Evolutionary conservation across 2,329 filamentous ascomycete genomes (phyloP), one percentile per base, ranked within the genome.

Genomic region (Neonectria magnoliae): DNA sequence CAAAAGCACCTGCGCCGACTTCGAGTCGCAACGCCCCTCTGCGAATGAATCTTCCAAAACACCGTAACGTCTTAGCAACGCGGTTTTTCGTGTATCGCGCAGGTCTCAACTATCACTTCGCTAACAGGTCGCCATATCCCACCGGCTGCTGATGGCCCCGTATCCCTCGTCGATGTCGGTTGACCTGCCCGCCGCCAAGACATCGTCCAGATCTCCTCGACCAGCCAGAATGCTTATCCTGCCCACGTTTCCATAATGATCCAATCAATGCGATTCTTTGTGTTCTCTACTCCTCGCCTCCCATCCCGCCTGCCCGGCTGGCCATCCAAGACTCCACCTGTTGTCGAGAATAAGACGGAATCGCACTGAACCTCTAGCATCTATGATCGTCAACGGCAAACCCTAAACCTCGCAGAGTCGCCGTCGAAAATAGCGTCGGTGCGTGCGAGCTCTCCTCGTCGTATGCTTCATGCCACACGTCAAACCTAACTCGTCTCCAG

Each of bases 231-330:
- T 57, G 36, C 50, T 29, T 47, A 29, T 57, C 33, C 52, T 10
- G 62, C 54, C 62, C 65, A 65, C 62, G 65, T 67, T 67, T 61
- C 54, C 54, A 29, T 25, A 16, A 36, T 6, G 13, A n/a, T n/a
- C 13, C 33, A 36, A 14, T 18, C 10, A 25, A 18, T 5, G 13
- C n/a, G 22, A 16, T 27, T 48, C 13, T 29, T 9, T 22, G 36
- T 7, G 11, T 31, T 44, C 18, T 47, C 41, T 42, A 9, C 29
- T 45, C 18, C 42, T 18, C 20, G 18, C 14, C 33, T 36, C 33
- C 33, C 14, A 7, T 36, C 33, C 16, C 14, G 13, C 14, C 13
- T 36, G 5, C 9, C 29, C 33, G 33, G 33, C 2, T 36, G 13
- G 7, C 14, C 13, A 36, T 10, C 33, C 33, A 36, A 5, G 14